Base-by-base conservation (phyloP, 257 asterid genomes). In the Oldenlandia corymbosa region DNA sequence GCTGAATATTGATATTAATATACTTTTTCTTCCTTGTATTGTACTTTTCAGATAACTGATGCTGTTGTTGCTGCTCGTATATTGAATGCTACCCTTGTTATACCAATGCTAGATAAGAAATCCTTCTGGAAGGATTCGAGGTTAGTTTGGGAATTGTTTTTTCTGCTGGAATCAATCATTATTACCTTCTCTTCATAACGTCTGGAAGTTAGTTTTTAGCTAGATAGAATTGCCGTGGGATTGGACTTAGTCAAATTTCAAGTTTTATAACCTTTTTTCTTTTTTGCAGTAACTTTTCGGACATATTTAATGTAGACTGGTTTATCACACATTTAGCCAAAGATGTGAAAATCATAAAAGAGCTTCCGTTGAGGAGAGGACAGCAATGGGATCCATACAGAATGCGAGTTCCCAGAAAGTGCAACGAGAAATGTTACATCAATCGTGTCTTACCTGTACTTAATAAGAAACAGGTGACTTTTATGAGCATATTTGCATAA, bases 61-160 rank as follows among this genome's bases (percentile, higher is more conserved):
- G 96, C 96, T 72, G 96, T 93, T 75, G 97, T 85, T 83, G 99
- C 96, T 77, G 99, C 99, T 56, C 92, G 96, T 62, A 85, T 93
- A 55, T 80, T 90, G 88, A 93, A 93, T 78, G 99, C 91, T 56
- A 87, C 97, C 68, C 96, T 93, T 37, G 90, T 93, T 67, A 81
- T 88, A 66, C 97, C 99, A 41, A 85, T 74, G 70, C 78, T 93
- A 81, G 97, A 93, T 73, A 86, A 80, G 72, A 84, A 85, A 74
- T 93, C 99, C 53, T 93, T 84, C 81, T 93, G 97, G 99, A 93
- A 93, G 79, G 99, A 93, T 81, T 82, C 82, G 46, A 88, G 99
- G 97, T 90, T 64, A 59, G 71, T 66, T 66, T 71, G 30, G 21
- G 23, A 41, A 58, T 43, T 55, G 46, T 65, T 32, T 23, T 37